These are phyloP conservation scores for Coemansia sp. DNA, from an alignment of 192 early-diverging fungal species.

Conservation along the genomic window DNA sequence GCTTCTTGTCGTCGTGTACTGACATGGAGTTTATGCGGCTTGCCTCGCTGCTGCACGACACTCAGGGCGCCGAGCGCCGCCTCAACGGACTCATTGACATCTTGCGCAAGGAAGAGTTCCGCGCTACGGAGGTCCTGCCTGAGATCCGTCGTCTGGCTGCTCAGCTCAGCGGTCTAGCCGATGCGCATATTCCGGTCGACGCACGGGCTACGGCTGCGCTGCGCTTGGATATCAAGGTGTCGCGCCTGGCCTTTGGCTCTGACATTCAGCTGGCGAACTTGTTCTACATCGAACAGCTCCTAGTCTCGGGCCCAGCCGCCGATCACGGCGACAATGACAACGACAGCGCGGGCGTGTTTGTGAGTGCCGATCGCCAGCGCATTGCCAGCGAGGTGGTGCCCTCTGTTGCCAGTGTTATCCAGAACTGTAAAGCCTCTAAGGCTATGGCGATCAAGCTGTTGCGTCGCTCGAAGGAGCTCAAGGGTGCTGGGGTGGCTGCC, in stretches of 20 bases:
- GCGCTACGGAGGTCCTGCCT: slow-evolving; percentile 62
- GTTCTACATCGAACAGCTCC: slow-evolving; percentile 40
- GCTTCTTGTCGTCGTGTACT: slow-evolving; percentile 64
- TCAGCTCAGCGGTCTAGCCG: slow-evolving; percentile 66
- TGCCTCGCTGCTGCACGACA: slow-evolving; percentile 73
- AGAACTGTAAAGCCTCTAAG: slow-evolving; percentile 57
- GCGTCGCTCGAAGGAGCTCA: slow-evolving; percentile 63
- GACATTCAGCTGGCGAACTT: slow-evolving; percentile 65
- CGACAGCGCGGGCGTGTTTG: background rate
- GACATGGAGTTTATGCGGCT: slow-evolving; percentile 70
- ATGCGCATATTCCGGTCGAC: slow-evolving; percentile 57
- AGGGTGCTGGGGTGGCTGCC: slow-evolving; percentile 8
- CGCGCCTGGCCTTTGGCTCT: slow-evolving; percentile 62
- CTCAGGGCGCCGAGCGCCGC: slow-evolving; percentile 74
- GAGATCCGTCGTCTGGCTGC: slow-evolving; percentile 68
- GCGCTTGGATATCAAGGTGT: slow-evolving; percentile 54
- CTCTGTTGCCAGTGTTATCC: slow-evolving; percentile 31
- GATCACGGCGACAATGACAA: background rate
- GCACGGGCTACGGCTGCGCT: slow-evolving; percentile 52
- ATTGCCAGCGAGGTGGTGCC: slow-evolving; percentile 32
- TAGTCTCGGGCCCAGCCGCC: background rate
- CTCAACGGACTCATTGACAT: slow-evolving; percentile 73
- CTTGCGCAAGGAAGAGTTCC: slow-evolving; percentile 75
- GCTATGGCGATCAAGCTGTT: slow-evolving; percentile 62
- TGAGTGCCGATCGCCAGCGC: slow-evolving; percentile 14